phyloP scores from a whole-genome alignment of 495 filamentous ascomycete species.

The Aspergillus leporis region DNA sequence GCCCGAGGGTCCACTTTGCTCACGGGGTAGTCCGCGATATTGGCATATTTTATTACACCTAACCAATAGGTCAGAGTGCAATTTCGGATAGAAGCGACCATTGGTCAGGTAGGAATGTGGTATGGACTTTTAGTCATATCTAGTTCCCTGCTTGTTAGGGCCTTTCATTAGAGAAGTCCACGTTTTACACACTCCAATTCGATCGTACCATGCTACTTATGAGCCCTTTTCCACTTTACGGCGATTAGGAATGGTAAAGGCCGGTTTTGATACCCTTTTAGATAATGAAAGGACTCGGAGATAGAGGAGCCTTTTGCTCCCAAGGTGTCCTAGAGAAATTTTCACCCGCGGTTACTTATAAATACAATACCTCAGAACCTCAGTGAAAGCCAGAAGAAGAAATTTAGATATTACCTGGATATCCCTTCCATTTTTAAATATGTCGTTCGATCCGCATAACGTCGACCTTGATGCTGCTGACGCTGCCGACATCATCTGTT shows the following conservation, averaged over 20 bases:
- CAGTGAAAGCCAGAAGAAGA: not conserved
- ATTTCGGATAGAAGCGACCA: not conserved
- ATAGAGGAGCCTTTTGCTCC: not conserved
- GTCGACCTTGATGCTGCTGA: conserved; percentile 41
- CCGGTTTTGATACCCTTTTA: not conserved
- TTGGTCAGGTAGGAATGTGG: not conserved
- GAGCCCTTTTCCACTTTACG: not conserved
- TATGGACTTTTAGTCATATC: not conserved
- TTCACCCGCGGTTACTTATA: not conserved
- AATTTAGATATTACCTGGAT: not conserved
- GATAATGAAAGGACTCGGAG: not conserved
- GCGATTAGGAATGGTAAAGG: not conserved
- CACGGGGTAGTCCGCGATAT: not conserved
- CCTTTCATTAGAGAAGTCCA: not conserved
- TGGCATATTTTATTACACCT: not conserved
- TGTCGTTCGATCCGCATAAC: conserved; percentile 39
- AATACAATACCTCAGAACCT: not conserved
- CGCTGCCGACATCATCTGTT: conserved; percentile 36
- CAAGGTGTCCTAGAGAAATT: not conserved
- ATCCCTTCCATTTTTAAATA: conserved; percentile 9
- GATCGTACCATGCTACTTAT: not conserved
- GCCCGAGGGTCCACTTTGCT: not conserved
- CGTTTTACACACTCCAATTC: not conserved
- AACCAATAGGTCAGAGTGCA: not conserved
- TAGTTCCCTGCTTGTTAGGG: not conserved